These are phyloP conservation scores for Eucalyptus pauciflora DNA, from an alignment of 345 rosid species.

Conservation along the genomic window DNA sequence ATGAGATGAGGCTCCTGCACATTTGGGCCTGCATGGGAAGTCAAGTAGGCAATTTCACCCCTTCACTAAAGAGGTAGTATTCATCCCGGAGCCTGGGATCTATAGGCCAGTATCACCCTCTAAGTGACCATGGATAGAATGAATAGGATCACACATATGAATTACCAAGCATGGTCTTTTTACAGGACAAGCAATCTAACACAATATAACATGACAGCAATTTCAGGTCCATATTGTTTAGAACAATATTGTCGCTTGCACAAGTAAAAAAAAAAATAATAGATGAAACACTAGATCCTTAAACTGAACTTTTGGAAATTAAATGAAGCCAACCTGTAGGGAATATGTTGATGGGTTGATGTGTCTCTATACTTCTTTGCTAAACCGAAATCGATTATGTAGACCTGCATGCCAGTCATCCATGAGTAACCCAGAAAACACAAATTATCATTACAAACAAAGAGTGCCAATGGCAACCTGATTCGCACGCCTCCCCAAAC, in stretches of 20 bases:
- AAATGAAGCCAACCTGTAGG: slow-evolving; percentile 48
- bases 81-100: not conserved
- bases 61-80: not conserved
- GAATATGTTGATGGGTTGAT: slow-evolving; percentile 77
- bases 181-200: not conserved
- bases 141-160: not conserved
- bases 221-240: not conserved
- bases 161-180: not conserved
- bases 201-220: not conserved
- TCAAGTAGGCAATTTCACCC: not conserved
- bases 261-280: not conserved
- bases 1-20: not conserved
- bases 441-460: not conserved
- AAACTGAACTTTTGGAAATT: not conserved
- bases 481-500: slow-evolving; percentile 81
- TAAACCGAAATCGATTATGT: slow-evolving; percentile 80
- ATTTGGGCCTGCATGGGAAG: not conserved
- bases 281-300: not conserved
- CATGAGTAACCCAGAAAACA: not conserved
- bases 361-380: slow-evolving; percentile 87
- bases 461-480: slow-evolving; percentile 32
- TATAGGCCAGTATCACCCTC: not conserved
- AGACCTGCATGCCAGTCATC: slow-evolving; percentile 32
- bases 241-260: not conserved
- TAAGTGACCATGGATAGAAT: not conserved